Evolutionary conservation across 2,329 filamentous ascomycete genomes (phyloP), one percentile per base, ranked within the genome.

Genomic region (Talaromyces verruculosus): DNA sequence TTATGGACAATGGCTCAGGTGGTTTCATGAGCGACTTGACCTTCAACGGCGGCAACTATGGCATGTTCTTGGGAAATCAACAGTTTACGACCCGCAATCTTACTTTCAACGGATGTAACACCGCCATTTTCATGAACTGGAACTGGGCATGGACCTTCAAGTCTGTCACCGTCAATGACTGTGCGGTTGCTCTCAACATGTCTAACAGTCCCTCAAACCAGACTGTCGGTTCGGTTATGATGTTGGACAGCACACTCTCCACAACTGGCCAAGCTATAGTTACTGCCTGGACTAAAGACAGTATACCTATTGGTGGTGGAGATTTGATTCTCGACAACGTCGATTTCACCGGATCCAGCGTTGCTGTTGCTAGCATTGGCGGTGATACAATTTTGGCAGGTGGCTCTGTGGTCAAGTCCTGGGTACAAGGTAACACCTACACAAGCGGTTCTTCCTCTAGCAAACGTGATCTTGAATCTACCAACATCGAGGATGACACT

Each of bases 61-160:
- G 92, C 64, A 88, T 89, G 71, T 94, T 92, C 80, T 82, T 94
- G 30, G 92, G 92, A 60, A 93, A 89, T 79, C 92, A 96, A 80
- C 92, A 96, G 79, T 95, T 94, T 79, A 94, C 91, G 45, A 89
- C 88, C 33, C 89, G 92, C 70, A 95, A 96, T 79, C 74, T 95
- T 75, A 90, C 85, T 41, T 96, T 96, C 84, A 91, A 91, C 76
- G 84, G 86, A 77, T 93, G 91, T 82, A 85, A 91, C 74, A 96
- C 91, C 1, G 92, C 91, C 68, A 88, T 96, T 69, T 92, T 87
- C 80, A 90, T 95, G 88, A 93, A 93, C 83, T 96, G 92, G 92
- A 91, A 94, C 81, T 96, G 92, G 92, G 83, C 88, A 19, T 96
- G 91, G 89, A 88, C 89, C 53, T 87, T 95, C 79, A 92, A 94